phyloP scores from a whole-genome alignment of 2,329 filamentous ascomycete species.

The Clonostachys rosea region DNA sequence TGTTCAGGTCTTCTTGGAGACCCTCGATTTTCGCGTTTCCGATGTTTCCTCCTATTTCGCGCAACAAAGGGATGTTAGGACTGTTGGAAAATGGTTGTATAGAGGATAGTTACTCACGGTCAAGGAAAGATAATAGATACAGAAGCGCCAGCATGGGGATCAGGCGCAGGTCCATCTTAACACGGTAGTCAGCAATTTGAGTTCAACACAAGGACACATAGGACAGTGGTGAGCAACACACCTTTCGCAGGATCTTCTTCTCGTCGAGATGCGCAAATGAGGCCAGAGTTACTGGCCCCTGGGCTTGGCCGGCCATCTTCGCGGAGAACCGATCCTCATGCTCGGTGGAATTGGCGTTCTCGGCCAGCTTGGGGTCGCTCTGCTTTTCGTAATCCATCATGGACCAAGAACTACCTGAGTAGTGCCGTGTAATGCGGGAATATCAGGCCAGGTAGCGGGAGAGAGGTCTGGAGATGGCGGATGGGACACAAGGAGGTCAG shows the following conservation, averaged over 20 bases:
- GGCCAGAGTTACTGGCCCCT: background rate
- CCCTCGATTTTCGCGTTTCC: slow-evolving; percentile 63
- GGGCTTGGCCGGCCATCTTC: too few species aligned
- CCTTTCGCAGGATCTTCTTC: slow-evolving; percentile 37
- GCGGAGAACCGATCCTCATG: background rate
- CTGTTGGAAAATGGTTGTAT: too few species aligned
- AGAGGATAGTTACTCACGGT: slow-evolving; percentile 26
- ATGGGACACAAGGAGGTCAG: too few species aligned
- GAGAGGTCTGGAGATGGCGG: too few species aligned
- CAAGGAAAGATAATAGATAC: slow-evolving; percentile 61
- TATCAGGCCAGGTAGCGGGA: too few species aligned
- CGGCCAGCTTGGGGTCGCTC: background rate
- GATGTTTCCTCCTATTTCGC: slow-evolving; percentile 60
- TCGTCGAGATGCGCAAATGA: slow-evolving; percentile 36
- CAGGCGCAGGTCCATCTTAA: slow-evolving; percentile 35
- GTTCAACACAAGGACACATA: too few species aligned
- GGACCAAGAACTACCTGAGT: too few species aligned
- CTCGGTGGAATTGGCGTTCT: background rate
- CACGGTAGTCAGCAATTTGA: slow-evolving; percentile 11
- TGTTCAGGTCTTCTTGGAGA: slow-evolving; percentile 43
- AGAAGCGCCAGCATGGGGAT: slow-evolving; percentile 46
- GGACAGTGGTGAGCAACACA: background rate
- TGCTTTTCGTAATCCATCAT: too few species aligned
- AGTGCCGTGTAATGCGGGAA: too few species aligned
- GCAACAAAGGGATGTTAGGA: slow-evolving; percentile 37